Conservation (phyloP, 352 stramenopile species). For the Globisporangium radiosum region DNA sequence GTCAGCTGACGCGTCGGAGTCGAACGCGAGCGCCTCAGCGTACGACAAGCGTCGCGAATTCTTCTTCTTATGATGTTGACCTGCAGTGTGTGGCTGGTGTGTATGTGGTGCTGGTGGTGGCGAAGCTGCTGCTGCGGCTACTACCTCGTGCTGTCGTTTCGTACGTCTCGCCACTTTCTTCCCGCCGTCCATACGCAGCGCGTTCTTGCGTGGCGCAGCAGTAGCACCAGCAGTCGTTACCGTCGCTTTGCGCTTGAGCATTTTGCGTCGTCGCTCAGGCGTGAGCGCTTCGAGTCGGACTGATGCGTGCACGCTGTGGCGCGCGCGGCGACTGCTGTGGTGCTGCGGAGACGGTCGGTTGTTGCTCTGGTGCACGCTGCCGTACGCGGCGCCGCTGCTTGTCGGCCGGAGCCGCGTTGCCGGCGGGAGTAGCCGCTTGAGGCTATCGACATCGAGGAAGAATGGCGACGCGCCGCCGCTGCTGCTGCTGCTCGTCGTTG, state of each 20-base stretch:
- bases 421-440: slow-evolving; percentile 50
- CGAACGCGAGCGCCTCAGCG: slow-evolving; percentile 27
- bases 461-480: slow-evolving; percentile 26
- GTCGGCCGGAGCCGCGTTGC: slow-evolving; percentile 11
- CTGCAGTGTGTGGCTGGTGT: slow-evolving; percentile 1
- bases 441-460: slow-evolving; percentile 57
- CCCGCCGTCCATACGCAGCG: slow-evolving; percentile 31
- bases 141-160: slow-evolving; percentile 2
- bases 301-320: slow-evolving; percentile 17
- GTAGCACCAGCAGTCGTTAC: background rate
- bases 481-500: slow-evolving; percentile 5
- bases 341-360: slow-evolving; percentile 1
- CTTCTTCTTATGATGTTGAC: background rate
- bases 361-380: slow-evolving; percentile 11
- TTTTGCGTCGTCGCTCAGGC: slow-evolving; percentile 6
- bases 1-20: slow-evolving; percentile 18
- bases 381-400: slow-evolving; percentile 7
- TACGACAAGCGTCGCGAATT: slow-evolving; percentile 11
- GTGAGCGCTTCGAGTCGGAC: slow-evolving; percentile 38
- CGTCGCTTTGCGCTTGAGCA: slow-evolving; percentile 7
- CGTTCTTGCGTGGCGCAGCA: slow-evolving; percentile 29
- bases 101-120: background rate
- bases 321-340: background rate
- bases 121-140: slow-evolving; percentile 5
- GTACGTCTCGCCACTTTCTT: slow-evolving; percentile 11